A percentile compares a stretch with the other conserved stretches of the same genome.
These are phyloP conservation scores for Excoecaria cochinchinensis DNA, from an alignment of 345 rosid genomes.

Conservation along the genomic window DNA sequence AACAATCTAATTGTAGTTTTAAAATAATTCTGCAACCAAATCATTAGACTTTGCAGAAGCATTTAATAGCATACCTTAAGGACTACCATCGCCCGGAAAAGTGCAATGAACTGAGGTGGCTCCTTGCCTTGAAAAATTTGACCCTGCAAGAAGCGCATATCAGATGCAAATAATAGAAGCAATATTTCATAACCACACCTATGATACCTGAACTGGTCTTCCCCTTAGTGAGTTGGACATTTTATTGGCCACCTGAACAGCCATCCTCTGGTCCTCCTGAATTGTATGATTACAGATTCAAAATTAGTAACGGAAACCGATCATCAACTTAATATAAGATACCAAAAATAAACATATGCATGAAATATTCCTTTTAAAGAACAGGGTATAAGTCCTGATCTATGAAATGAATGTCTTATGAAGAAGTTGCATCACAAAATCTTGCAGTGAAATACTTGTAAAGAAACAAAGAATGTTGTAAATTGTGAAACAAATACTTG, in stretches of 20 bases:
- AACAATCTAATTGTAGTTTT: conserved; percentile 9
- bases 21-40: neutral
- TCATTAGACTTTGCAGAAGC: neutral
- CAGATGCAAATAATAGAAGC: conserved; percentile 22
- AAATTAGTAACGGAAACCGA: conserved; percentile 8
- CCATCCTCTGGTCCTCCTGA: conserved; percentile 89
- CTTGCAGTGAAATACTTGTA: neutral
- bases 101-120: conserved; percentile 91
- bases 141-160: conserved; percentile 55
- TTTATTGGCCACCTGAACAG: conserved; percentile 67
- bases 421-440: neutral
- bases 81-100: conserved; percentile 85
- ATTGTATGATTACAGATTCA: conserved; percentile 16
- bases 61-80: conserved; percentile 62
- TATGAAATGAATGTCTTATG: neutral
- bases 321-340: conserved; percentile 1
- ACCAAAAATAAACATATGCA: neutral
- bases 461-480: neutral
- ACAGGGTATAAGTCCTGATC: neutral
- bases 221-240: conserved; percentile 86
- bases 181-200: conserved; percentile 12
- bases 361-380: neutral
- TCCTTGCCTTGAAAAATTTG: conserved; percentile 88
- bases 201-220: conserved; percentile 84
- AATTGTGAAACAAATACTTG: neutral